Evolutionary conservation across 768 basidiomycete genomes (phyloP).

Genomic region (Tulasnella sp.): DNA sequence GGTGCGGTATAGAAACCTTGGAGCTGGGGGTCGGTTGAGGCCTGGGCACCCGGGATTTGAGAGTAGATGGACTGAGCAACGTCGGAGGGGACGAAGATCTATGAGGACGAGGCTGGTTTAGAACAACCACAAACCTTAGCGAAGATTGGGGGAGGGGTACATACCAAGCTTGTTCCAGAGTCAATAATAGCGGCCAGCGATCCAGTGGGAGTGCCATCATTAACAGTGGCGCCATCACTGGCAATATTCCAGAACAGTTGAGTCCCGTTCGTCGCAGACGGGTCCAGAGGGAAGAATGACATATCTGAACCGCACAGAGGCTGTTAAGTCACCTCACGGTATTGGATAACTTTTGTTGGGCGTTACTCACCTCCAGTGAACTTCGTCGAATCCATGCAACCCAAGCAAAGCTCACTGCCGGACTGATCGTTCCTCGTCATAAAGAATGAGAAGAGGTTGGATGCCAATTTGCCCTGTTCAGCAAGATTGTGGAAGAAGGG

Average conservation of each 20-base stretch:
- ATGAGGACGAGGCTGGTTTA: neutral
- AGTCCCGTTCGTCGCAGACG: neutral
- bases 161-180: conserved; percentile 38
- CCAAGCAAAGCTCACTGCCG: conserved; percentile 14
- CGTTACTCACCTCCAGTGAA: conserved; percentile 23
- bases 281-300: conserved; percentile 17
- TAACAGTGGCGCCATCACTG: neutral
- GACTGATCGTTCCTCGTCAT: neutral
- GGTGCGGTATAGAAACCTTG: conserved; percentile 35
- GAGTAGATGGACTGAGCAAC: conserved; percentile 3
- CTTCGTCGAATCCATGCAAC: conserved; percentile 24
- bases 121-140: conserved; percentile 24
- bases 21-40: conserved; percentile 22
- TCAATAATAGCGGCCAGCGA: conserved; percentile 43
- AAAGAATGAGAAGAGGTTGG: conserved; percentile 26
- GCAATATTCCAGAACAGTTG: conserved; percentile 18
- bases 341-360: no score
- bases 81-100: conserved; percentile 30
- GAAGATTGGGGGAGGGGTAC: neutral
- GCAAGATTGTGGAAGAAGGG: conserved; percentile 23
- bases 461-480: conserved; percentile 11
- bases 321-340: no score
- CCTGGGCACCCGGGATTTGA: conserved; percentile 40
- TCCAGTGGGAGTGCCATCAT: neutral
- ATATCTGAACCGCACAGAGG: neutral